Conservation (phyloP, 148 eudicot species). For the Fagopyrum esculentum region DNA sequence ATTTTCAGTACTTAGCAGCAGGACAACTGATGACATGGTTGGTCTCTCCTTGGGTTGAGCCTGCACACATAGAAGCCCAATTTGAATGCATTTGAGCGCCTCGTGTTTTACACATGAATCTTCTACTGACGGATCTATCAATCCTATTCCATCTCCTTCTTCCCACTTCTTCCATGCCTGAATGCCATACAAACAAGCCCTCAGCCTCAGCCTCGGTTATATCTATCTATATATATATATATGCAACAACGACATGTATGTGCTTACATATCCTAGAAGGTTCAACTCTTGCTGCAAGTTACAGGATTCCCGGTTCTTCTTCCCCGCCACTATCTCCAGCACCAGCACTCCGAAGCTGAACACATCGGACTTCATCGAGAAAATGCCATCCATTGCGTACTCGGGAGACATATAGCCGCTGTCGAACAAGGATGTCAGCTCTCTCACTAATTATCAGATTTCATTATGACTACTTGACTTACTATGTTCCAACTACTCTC, state of each 20-base stretch:
- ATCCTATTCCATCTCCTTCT: background rate
- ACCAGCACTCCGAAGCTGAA: conserved; percentile 10
- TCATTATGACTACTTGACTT: background rate
- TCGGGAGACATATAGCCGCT: conserved; percentile 10
- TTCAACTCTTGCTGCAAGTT: background rate
- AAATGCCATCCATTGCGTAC: conserved; percentile 3
- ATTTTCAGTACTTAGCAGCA: background rate
- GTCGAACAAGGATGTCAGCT: background rate
- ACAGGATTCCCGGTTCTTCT: background rate
- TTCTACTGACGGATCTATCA: background rate
- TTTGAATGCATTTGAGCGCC: conserved; percentile 1
- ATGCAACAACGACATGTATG: background rate
- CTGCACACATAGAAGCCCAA: background rate
- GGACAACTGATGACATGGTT: background rate
- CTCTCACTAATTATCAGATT: background rate
- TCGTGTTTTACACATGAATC: background rate
- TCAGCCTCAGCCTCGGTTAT: too few species aligned
- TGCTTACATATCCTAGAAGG: conserved; percentile 8
- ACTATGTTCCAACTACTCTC: conserved; percentile 12
- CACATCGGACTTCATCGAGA: conserved; percentile 9
- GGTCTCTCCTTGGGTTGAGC: background rate
- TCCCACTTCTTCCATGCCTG: conserved; percentile 1
- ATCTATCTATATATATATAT: background rate
- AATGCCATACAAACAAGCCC: background rate
- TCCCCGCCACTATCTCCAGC: background rate